These are phyloP conservation scores for Umbelopsis sp. DNA, from an alignment of 371 early-diverging fungal species.

Conservation along the genomic window DNA sequence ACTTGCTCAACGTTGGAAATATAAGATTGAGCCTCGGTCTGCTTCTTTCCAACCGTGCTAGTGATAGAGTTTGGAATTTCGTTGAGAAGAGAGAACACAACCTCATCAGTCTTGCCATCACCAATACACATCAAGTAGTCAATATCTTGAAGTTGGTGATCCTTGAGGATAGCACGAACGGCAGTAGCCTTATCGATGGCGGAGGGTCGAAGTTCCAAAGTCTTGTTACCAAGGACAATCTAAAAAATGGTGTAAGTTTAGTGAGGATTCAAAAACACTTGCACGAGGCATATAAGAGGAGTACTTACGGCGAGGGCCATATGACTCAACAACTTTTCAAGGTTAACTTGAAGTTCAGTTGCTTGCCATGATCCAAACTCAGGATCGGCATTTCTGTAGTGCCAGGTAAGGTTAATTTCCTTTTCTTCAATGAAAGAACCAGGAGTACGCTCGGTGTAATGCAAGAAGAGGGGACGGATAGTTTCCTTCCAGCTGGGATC, in stretches of 20 bases:
- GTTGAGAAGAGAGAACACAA: slow-evolving; percentile 78
- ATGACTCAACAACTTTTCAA: slow-evolving; percentile 91
- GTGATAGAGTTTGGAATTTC: slow-evolving; percentile 72
- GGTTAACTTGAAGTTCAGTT: slow-evolving; percentile 89
- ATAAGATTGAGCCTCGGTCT: slow-evolving; percentile 90
- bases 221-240: slow-evolving; percentile 93
- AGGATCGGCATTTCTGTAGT: slow-evolving; percentile 88
- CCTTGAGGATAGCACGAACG: slow-evolving; percentile 85
- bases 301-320: slow-evolving; percentile 83
- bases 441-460: slow-evolving; percentile 94
- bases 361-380: slow-evolving; percentile 82
- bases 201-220: slow-evolving; percentile 92
- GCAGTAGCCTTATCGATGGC: slow-evolving; percentile 90
- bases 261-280: not conserved
- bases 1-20: slow-evolving; percentile 73
- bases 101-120: slow-evolving; percentile 94
- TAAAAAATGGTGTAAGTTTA: slow-evolving; percentile 23
- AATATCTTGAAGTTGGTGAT: slow-evolving; percentile 51
- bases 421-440: slow-evolving; percentile 94
- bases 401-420: slow-evolving; percentile 91
- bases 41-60: slow-evolving; percentile 95
- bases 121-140: slow-evolving; percentile 89
- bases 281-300: not conserved
- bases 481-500: slow-evolving; percentile 92
- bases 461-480: slow-evolving; percentile 90